Evolutionary conservation across 441 rosid species (phyloP).

Genomic region (Jatropha podagrica): DNA sequence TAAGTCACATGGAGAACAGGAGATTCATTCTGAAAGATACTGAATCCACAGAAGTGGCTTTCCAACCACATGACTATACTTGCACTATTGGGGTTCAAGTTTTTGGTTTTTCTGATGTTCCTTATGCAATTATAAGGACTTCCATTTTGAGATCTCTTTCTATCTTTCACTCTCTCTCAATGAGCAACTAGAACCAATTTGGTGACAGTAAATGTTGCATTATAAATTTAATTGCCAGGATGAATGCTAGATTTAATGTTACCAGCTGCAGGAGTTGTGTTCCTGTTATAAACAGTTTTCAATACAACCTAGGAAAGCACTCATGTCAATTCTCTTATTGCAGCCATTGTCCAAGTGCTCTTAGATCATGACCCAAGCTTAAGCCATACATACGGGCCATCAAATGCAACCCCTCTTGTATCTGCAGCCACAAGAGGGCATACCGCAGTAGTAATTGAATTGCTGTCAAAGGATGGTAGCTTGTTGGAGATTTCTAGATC

Average conservation of each 20-base stretch:
- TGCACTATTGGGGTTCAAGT: neutral
- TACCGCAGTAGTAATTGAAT: constrained; percentile 77
- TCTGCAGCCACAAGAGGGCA: constrained; percentile 94
- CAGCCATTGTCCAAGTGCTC: constrained; percentile 86
- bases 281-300: neutral
- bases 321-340: constrained; percentile 30
- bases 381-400: constrained; percentile 74
- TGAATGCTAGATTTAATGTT: neutral
- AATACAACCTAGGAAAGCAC: neutral
- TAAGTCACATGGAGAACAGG: neutral
- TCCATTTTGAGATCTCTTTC: neutral
- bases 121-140: neutral
- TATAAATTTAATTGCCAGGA: neutral
- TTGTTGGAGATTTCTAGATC: constrained; percentile 77
- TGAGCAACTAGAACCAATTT: neutral
- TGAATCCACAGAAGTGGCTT: neutral
- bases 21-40: neutral
- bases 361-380: constrained; percentile 78
- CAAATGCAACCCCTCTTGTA: constrained; percentile 82
- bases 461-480: constrained; percentile 74
- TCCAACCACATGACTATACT: neutral
- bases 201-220: neutral
- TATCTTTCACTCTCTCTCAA: neutral
- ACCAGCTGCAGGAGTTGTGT: neutral
- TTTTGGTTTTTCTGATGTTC: neutral